These are phyloP conservation scores for Cyberlindnera samutprakarnensis DNA, from an alignment of 805 yeast species.

Conservation along the genomic window DNA sequence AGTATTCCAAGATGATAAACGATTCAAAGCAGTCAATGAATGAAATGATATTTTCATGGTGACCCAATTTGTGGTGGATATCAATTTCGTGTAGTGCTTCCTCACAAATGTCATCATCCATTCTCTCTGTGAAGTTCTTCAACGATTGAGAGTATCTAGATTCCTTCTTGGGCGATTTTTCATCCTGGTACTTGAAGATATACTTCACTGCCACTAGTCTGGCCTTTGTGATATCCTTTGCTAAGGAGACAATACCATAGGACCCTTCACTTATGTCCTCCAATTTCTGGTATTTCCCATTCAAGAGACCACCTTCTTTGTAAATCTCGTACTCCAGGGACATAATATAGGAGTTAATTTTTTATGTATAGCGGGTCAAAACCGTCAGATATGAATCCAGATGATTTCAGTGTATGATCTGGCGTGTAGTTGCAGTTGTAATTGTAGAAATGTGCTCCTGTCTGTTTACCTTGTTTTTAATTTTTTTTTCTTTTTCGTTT, in stretches of 20 bases:
- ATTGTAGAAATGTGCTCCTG: too few species aligned
- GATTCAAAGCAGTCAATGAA: slow-evolving; percentile 58
- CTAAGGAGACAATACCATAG: slow-evolving; percentile 85
- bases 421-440: too few species aligned
- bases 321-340: slow-evolving; percentile 27
- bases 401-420: too few species aligned
- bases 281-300: slow-evolving; percentile 57
- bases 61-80: slow-evolving; percentile 55
- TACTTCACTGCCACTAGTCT: slow-evolving; percentile 79
- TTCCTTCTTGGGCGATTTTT: slow-evolving; percentile 22
- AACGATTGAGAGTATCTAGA: slow-evolving; percentile 25
- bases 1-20: slow-evolving; percentile 71
- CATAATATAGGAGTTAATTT: too few species aligned
- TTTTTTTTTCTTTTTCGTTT: too few species aligned
- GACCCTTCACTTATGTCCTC: slow-evolving; percentile 86
- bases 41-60: slow-evolving; percentile 50
- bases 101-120: slow-evolving; percentile 35
- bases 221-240: slow-evolving; percentile 51
- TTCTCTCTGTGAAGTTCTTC: slow-evolving; percentile 17
- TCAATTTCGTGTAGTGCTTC: slow-evolving; percentile 67
- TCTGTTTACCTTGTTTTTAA: too few species aligned
- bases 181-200: slow-evolving; percentile 52
- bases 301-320: slow-evolving; percentile 44
- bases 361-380: too few species aligned
- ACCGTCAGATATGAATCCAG: too few species aligned